Evolutionary conservation across 495 filamentous ascomycete genomes (phyloP).

Genomic region (Cryomyces minteri): DNA sequence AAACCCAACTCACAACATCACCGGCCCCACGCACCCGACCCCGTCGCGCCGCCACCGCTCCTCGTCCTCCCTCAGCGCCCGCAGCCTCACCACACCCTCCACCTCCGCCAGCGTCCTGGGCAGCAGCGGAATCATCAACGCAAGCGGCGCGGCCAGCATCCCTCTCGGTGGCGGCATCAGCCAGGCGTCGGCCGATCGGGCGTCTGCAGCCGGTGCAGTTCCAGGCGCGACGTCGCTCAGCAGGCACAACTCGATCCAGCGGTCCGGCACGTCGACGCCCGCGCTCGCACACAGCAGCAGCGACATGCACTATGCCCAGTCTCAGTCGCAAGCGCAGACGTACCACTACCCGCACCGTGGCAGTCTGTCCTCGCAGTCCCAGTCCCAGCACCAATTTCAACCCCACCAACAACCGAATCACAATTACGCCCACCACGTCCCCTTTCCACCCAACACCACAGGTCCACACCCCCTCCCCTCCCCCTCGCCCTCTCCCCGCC

Average conservation of each 20-base stretch:
- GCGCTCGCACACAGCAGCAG: neutral
- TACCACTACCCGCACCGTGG: neutral
- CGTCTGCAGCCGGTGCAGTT: neutral
- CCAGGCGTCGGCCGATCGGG: constrained; percentile 11
- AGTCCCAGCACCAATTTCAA: neutral
- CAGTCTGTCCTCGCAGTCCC: neutral
- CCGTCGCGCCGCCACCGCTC: constrained; percentile 45
- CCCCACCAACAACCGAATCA: neutral
- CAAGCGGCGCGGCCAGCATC: constrained; percentile 5
- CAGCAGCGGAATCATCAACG: constrained; percentile 22
- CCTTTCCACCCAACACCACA: neutral
- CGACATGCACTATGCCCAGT: neutral
- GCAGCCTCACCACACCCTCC: constrained; percentile 27
- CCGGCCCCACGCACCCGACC: constrained; percentile 33
- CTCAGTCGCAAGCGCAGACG: neutral
- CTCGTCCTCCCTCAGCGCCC: constrained; percentile 40
- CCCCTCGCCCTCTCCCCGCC: too few relatives aligned
- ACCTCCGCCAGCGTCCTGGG: constrained; percentile 19
- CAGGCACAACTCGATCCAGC: constrained; percentile 4
- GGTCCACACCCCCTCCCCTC: too few relatives aligned
- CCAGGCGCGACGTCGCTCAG: neutral
- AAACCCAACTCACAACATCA: constrained; percentile 29
- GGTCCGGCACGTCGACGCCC: neutral
- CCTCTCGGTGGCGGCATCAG: constrained; percentile 1
- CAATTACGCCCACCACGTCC: neutral